Percentiles rank a stretch among this genome's conserved stretches.
Evolutionary conservation across 2,329 filamentous ascomycete genomes (phyloP).

Genomic region (Fusarium subglutinans): DNA sequence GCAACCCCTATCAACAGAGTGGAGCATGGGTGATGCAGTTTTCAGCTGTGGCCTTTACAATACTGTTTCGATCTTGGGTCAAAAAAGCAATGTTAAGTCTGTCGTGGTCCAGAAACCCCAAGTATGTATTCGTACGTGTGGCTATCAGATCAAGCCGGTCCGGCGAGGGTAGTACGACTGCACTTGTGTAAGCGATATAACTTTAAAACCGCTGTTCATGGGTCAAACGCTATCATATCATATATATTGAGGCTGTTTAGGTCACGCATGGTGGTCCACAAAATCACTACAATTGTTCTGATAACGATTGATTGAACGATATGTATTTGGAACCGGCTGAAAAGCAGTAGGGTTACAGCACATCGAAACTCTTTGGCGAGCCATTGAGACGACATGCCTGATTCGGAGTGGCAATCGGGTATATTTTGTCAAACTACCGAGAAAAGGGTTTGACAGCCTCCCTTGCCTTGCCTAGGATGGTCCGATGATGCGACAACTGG

Average conservation of each 20-base stretch:
- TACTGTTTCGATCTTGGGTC: constrained; percentile 13
- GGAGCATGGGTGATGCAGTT: constrained; percentile 17
- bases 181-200: neutral
- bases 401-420: constrained; percentile 7
- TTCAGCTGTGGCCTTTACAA: constrained; percentile 26
- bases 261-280: neutral
- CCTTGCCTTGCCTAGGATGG: constrained; percentile 22
- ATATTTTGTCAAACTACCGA: constrained; percentile 18
- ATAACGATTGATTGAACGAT: neutral
- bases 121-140: neutral
- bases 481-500: neutral
- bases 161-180: neutral
- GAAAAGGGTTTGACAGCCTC: constrained; percentile 25
- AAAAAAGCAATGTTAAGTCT: constrained; percentile 24
- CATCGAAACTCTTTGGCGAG: neutral
- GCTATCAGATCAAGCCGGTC: neutral
- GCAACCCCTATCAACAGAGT: constrained; percentile 8
- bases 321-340: constrained; percentile 9
- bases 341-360: constrained; percentile 2
- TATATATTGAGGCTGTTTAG: neutral
- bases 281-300: neutral
- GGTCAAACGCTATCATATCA: neutral
- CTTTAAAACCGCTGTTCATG: neutral
- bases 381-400: constrained; percentile 3
- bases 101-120: constrained; percentile 7